Base-by-base conservation (phyloP, 1,284 basidiomycete genomes). In the Mixia osmundae region DNA sequence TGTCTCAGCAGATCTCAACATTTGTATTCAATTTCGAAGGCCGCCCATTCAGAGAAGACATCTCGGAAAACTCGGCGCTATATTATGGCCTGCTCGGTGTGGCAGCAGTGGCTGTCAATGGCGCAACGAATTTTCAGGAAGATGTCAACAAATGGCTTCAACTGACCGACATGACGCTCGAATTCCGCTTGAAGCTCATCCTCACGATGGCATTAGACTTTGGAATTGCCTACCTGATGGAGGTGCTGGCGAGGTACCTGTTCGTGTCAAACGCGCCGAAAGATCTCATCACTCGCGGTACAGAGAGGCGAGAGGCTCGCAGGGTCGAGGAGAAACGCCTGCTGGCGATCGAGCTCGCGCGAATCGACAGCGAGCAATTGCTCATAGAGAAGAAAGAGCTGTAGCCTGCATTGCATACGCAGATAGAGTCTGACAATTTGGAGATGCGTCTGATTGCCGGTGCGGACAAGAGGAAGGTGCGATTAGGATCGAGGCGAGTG, bases 11-110 rank as follows among this genome's bases (percentile, higher is more conserved):
- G 54, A 85, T 94, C 2, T 89, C 85, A 7, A 91, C 85, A 0
- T 91, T 94, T 51, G 74, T 82, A 3, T 82, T 91, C 61, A 94
- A 94, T 61, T 94, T 85, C 67, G 80, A 83, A 61, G 87, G 85
- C 6, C 75, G 85, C 26, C 85, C 87, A 0, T 94, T 91, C 73
- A 72, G 85, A 29, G 85, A 94, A 58, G 80, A 80, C 30, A 89
- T 94, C 51, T 66, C 77, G 3, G 85, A 94, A 58, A 94, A 94
- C 56, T 62, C 73, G 10, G 76, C 80, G 3, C 57, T 94, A n/a
- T 89, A 71, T 57, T 91, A 72, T 61, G 85, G 85, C 27, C 68
- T 94, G 9, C 61, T 89, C 29, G 77, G 75, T 15, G 85, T 78
- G 16, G 71, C 71, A 39, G 52, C 35, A 3, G 83, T 94, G 9